These are phyloP conservation scores for Heteromeles arbutifolia DNA, from an alignment of 306 rosid genomes.

Conservation along the genomic window DNA sequence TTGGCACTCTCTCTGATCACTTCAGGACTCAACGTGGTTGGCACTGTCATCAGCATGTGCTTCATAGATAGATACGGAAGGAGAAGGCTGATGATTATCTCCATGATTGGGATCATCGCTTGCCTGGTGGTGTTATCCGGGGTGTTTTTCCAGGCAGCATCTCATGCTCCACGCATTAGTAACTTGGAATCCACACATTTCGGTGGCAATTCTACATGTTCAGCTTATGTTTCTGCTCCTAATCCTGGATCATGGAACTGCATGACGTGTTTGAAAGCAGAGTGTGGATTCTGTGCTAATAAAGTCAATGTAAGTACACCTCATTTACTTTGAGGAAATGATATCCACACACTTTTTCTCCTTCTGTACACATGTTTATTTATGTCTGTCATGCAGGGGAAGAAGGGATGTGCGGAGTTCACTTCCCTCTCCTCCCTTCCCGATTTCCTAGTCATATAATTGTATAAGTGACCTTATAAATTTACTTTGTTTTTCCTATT, in stretches of 20 bases:
- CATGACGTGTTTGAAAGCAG: slow-evolving; percentile 54
- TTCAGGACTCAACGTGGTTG: slow-evolving; percentile 63
- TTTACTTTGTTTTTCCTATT: neutral
- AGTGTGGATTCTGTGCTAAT: slow-evolving; percentile 61
- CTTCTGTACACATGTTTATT: neutral
- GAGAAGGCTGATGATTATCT: slow-evolving; percentile 60
- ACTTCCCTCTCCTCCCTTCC: neutral
- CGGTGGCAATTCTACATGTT: slow-evolving; percentile 54
- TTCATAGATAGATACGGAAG: slow-evolving; percentile 60
- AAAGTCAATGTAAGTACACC: slow-evolving; percentile 31
- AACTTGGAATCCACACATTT: slow-evolving; percentile 46
- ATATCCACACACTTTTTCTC: neutral
- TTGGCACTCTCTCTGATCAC: slow-evolving; percentile 74
- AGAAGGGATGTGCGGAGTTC: neutral
- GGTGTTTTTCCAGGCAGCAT: slow-evolving; percentile 48
- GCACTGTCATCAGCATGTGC: slow-evolving; percentile 57
- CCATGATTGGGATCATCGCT: slow-evolving; percentile 47
- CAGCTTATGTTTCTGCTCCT: slow-evolving; percentile 33
- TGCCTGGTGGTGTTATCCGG: slow-evolving; percentile 44
- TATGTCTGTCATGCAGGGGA: neutral
- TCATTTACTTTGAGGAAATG: neutral
- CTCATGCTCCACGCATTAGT: slow-evolving; percentile 43
- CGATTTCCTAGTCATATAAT: neutral
- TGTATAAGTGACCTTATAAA: neutral
- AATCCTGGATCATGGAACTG: slow-evolving; percentile 62